Evolutionary conservation across 345 rosid species (phyloP).

Genomic region (Linum lewisii): DNA sequence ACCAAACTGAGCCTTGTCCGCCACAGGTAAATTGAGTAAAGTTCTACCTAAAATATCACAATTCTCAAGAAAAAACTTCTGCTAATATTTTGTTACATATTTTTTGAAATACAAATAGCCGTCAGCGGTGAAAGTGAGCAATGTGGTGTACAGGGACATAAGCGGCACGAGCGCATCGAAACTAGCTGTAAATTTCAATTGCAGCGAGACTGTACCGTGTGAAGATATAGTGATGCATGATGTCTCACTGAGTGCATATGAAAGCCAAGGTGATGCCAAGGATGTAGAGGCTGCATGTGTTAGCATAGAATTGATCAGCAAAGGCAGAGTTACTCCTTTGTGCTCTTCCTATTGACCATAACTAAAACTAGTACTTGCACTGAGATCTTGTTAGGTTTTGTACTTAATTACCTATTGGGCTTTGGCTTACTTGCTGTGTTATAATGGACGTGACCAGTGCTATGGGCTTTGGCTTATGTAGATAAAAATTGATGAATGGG

Average conservation of each 20-base stretch:
- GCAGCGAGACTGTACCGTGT: constrained; percentile 55
- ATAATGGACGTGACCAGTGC: too few species aligned
- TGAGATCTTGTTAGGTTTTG: too few species aligned
- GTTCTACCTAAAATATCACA: too few species aligned
- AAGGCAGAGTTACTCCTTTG: constrained; percentile 38
- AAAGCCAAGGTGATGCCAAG: constrained; percentile 13
- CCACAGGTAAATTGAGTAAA: constrained; percentile 39
- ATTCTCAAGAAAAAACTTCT: too few species aligned
- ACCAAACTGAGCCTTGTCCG: constrained; percentile 36
- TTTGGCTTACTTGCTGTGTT: too few species aligned
- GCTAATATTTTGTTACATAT: too few species aligned
- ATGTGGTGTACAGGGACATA: constrained; percentile 59
- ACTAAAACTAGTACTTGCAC: too few species aligned
- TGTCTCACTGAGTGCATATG: constrained; percentile 21
- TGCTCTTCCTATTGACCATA: constrained; percentile 26
- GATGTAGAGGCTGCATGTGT: constrained; percentile 47
- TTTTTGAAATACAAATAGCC: constrained; percentile 7
- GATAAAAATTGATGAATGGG: too few species aligned
- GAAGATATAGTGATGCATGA: constrained; percentile 44
- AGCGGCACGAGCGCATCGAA: constrained; percentile 67
- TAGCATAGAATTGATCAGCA: constrained; percentile 29
- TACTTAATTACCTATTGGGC: too few species aligned
- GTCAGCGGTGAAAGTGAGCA: constrained; percentile 68
- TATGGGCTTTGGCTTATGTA: too few species aligned
- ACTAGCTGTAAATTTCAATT: constrained; percentile 48